A percentile compares a stretch with the other conserved stretches of the same genome.
Conservation (phyloP, 306 rosid genomes). For the Trifolium repens region DNA sequence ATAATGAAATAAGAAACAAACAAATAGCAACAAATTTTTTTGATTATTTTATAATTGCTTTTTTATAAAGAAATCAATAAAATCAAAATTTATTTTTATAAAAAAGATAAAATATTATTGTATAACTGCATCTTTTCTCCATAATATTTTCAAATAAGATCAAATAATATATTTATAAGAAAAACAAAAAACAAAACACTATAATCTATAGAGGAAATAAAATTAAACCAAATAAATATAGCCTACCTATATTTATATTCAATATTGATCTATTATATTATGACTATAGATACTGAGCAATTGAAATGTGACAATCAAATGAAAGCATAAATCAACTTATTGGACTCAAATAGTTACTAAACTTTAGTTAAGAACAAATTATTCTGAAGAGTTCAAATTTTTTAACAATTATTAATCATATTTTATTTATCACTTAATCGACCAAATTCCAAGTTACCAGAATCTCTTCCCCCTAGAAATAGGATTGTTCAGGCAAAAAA, state of each 20-base stretch:
- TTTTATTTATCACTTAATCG: too few species aligned
- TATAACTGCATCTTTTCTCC: too few species aligned
- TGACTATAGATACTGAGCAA: too few species aligned
- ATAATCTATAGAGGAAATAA: not conserved
- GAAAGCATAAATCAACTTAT: too few species aligned
- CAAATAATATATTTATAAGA: too few species aligned
- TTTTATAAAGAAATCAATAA: not conserved
- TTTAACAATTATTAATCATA: too few species aligned
- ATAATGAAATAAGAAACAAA: not conserved
- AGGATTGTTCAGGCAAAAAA: not conserved
- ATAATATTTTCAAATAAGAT: too few species aligned
- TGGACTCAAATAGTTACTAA: not conserved
- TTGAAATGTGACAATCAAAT: too few species aligned
- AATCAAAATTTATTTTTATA: not conserved
- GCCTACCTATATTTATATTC: not conserved
- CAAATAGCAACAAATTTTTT: not conserved
- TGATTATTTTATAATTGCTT: not conserved
- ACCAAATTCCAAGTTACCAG: too few species aligned
- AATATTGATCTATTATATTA: too few species aligned
- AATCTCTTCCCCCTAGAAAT: too few species aligned
- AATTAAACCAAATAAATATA: not conserved
- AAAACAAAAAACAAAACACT: not conserved
- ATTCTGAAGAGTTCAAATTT: too few species aligned
- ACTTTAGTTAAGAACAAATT: not conserved
- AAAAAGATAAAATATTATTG: not conserved